These are phyloP conservation scores for Fusarium zealandicum DNA, from an alignment of 2,329 filamentous ascomycete genomes.

Conservation along the genomic window DNA sequence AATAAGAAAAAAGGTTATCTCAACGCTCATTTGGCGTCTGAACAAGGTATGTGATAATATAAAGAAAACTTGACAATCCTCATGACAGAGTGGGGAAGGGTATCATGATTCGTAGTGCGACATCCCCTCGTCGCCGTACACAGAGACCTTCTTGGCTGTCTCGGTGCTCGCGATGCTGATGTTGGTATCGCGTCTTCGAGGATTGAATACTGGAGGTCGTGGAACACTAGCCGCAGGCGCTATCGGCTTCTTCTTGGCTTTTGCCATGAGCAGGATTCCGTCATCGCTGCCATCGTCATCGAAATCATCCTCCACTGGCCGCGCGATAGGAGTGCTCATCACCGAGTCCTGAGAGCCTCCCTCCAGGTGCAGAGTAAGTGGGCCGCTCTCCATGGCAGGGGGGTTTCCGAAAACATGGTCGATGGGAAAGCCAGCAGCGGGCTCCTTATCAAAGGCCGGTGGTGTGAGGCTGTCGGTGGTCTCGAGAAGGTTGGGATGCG, in stretches of 20 bases:
- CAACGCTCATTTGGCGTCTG: conserved; percentile 27
- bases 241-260: conserved; percentile 54
- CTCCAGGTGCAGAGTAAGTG: conserved; percentile 43
- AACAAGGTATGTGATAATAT: conserved; percentile 30
- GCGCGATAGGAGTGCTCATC: conserved; percentile 39
- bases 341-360: conserved; percentile 31
- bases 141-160: conserved; percentile 65
- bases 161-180: conserved; percentile 68
- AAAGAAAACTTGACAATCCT: conserved; percentile 23
- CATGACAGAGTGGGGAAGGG: conserved; percentile 29
- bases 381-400: conserved; percentile 45
- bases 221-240: conserved; percentile 22
- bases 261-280: conserved; percentile 62
- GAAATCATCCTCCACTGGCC: conserved; percentile 51
- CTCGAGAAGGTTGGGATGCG: conserved; percentile 55
- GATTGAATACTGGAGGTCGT: conserved; percentile 45
- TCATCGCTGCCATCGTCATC: conserved; percentile 62
- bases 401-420: conserved; percentile 49
- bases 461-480: conserved; percentile 63
- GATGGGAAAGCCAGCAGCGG: conserved; percentile 55
- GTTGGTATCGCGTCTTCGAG: conserved; percentile 64
- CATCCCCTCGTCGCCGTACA: conserved; percentile 46
- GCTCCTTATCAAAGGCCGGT: conserved; percentile 58
- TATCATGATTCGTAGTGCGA: conserved; percentile 40
- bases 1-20: conserved; percentile 6